Evolutionary conservation across 352 stramenopile species (phyloP), one percentile per base, ranked within the genome.

Genomic region (Pythium aristosporum): DNA sequence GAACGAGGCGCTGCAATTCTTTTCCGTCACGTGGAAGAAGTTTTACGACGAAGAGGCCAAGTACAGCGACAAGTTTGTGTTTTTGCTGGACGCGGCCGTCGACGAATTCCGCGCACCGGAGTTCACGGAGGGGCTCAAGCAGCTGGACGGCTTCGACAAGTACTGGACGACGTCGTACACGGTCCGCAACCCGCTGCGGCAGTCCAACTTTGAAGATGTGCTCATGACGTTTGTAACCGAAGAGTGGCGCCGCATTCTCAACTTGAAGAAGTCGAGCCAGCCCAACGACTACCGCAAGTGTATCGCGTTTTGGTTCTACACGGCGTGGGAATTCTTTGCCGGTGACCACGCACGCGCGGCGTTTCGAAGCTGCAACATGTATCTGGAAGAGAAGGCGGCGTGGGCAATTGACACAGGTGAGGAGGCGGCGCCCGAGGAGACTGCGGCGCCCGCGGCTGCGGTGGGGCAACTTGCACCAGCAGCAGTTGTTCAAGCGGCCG

Each of bases 221-320:
- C 68, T 94, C 16, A 78, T 65, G 32, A 84, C 69, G 10, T 94
- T 92, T 58, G 85, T 94, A 18, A 52, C 74, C 28, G 80, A 91
- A 50, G 83, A 94, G 65, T 94, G 85, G 85, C 81, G 80, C 25
- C 71, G 62, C 16, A 92, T 94, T 50, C 72, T 94, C 47, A 71
- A 75, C 37, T 68, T 94, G 58, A 94, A 94, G 57, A 92, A 92
- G 67, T 92, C 83, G 9, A 87, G 71, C 55, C 85, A 94, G 64
- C 85, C 85, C 5, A 94, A 94, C 61, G 85, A 94, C 63, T 94
- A 94, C 67, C 81, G 85, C 62, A 94, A 94, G 68, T 94, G 85
- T 51, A 79, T 94, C 44, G 85, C 85, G 21, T 94, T 94, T 68
- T 94, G 85, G 85, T 92, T 94, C 61, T 94, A 89, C 69, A 89